Evolutionary conservation across 208 protist genomes (phyloP), one percentile per base, ranked within the genome.

Genomic region (Acanthamoeba polyphaga): DNA sequence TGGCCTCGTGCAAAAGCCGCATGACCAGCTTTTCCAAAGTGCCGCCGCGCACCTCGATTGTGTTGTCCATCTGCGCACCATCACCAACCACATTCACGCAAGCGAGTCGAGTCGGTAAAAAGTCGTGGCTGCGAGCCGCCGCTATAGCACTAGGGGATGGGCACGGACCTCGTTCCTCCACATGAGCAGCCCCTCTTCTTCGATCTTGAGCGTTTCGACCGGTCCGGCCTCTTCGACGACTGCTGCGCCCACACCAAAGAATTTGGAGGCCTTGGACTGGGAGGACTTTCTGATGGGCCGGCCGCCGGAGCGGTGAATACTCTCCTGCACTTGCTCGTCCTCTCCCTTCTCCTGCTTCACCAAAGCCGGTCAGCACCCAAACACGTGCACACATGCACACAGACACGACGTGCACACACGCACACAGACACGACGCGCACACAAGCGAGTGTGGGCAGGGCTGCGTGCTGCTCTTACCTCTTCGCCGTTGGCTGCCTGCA

Each of bases 1-100:
- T 89, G 82, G 49, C 82, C 53, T 89, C 82, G 82, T 89, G 82
- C 49, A 68, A 32, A 17, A 89, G 82, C 32, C 82, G 82, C 53
- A 49, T 3, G 55, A 68, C 27, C 51, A 89, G 82, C 82, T 89
- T 89, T 51, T 89, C 82, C 82, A 89, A 32, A 4, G 82, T 89
- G 49, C 82, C 82, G 6, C 82, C 82, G 24, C 55, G 49, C 19
- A 89, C 34, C 51, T 89, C 82, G 43, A 89, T 89, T 29, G 51
- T 68, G 51, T 89, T 66, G 34, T 66, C 55, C 22, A 43, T 68
- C 82, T 68, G 55, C 19, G 55, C 19, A 7, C 53, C 55, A 60
- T 2, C 17, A 15, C 13, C 15, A 60, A 0, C 5, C 0, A 27
- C 22, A 58, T 12, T 64, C 58, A 64, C 8, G 58, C 22, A 49